Base-by-base conservation (phyloP, 345 rosid species). In the Eucalyptus albens region DNA sequence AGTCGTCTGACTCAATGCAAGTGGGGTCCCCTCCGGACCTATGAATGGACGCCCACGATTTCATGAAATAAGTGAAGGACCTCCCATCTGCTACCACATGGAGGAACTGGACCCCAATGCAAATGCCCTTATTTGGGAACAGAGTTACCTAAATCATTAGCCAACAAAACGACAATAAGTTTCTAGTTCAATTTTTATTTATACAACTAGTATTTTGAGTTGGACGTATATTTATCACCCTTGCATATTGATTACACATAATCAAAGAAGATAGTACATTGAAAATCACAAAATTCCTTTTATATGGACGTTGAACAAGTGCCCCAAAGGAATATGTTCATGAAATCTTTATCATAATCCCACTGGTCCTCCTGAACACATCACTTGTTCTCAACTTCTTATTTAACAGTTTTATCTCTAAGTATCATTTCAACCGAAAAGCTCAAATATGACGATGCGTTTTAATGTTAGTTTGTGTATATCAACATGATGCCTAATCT, bases 51-150 rank as follows among this genome's bases (percentile, higher is more conserved):
- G 92, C 92, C 96, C 96, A 94, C 4, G 90, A 89, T 77, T 89
- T 94, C 90, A 92, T 65, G 40, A 65, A n/a, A 11, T n/a, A 21
- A 65, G 33, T 15, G 86, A 94, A 87, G 4, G 92, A 55, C 86
- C 87, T 90, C 50, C 95, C 96, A 87, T 94, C 94, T 8, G 91
- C 93, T 14, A 56, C 93, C 59, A 59, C 91, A 87, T 93, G 94
- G 81, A 7, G 26, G 50, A 83, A 94, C 16, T 67, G 47, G 8
- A 88, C 69, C 6, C 94, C 94, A 31, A 91, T n/a, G 59, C 92
- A 90, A 7, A 95, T n/a, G 3, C 95, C 95, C 6, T 89, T 26
- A 31, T 89, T 90, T 3, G 94, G 93, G 86, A 93, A 94, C 19
- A 92, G 17, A 4, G 94, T 92, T 22, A 94, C 56, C 90, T 67